These are phyloP conservation scores for Epichloe sylvatica DNA, from an alignment of 2,329 filamentous ascomycete genomes.

Conservation along the genomic window DNA sequence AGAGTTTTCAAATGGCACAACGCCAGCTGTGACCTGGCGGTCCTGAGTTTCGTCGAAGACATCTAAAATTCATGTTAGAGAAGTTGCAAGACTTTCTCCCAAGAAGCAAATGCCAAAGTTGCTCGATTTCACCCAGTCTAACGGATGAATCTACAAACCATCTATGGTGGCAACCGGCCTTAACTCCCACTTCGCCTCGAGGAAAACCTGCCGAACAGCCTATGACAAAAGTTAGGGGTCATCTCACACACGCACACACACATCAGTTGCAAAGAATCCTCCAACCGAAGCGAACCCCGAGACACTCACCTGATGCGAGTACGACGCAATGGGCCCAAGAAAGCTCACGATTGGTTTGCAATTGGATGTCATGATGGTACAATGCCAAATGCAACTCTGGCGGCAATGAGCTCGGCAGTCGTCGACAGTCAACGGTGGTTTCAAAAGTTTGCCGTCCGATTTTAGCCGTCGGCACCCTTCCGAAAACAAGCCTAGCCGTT, in stretches of 20 bases:
- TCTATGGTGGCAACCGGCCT: constrained; percentile 38
- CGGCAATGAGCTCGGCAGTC: not conserved
- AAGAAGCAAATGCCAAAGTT: not conserved
- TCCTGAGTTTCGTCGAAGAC: constrained; percentile 68
- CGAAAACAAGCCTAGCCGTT: not conserved
- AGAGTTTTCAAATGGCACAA: constrained; percentile 92
- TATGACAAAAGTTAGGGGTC: constrained; percentile 14
- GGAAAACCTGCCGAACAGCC: constrained; percentile 35
- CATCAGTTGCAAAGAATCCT: not conserved
- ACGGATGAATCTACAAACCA: constrained; percentile 17
- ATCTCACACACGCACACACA: not conserved
- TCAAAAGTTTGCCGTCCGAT: not conserved
- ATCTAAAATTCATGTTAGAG: constrained; percentile 32
- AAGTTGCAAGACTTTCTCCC: no score
- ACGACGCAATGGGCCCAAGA: constrained; percentile 35
- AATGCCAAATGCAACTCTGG: not conserved
- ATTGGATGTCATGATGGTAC: constrained; percentile 14
- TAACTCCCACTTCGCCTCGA: constrained; percentile 32
- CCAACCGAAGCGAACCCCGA: not conserved
- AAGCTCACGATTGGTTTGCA: constrained; percentile 32
- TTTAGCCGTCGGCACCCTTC: not conserved
- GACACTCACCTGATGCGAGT: constrained; percentile 34
- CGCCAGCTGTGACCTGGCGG: constrained; percentile 51
- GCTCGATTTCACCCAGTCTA: not conserved
- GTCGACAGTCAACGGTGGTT: not conserved